Conservation (phyloP, 2,329 filamentous ascomycete species). For the Xylariales sp. region DNA sequence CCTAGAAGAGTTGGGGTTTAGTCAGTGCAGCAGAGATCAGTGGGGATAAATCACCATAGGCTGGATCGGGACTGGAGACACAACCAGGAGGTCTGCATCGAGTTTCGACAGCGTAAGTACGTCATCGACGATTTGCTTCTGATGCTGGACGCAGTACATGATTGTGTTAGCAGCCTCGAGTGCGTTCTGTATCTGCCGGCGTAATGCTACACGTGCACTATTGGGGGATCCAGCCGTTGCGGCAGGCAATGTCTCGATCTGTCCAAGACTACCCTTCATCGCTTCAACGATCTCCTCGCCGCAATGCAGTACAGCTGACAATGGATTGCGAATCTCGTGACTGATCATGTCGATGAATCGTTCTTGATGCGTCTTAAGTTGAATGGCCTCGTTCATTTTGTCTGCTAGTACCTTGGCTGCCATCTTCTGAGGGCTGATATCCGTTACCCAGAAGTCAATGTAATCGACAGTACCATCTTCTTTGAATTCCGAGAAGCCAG, state of each 20-base stretch:
- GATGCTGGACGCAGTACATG: conserved; percentile 71
- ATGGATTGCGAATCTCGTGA: conserved; percentile 25
- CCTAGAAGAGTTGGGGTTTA: background rate
- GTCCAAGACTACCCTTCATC: conserved; percentile 13
- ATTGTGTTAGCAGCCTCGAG: conserved; percentile 76
- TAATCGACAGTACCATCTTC: conserved; percentile 20
- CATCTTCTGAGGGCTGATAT: conserved; percentile 24
- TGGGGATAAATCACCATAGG: conserved; percentile 41
- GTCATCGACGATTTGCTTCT: conserved; percentile 75
- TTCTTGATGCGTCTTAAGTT: conserved; percentile 22
- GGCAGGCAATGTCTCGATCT: conserved; percentile 7
- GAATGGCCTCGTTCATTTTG: conserved; percentile 24
- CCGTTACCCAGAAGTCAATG: conserved; percentile 24
- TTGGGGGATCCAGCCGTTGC: background rate
- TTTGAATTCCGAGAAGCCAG: conserved; percentile 19
- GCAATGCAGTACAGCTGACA: conserved; percentile 24
- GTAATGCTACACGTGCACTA: background rate
- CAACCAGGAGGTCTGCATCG: conserved; percentile 67
- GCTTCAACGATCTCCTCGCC: conserved; percentile 23
- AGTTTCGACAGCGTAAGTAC: conserved; percentile 71
- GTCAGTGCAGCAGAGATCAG: too few relatives aligned
- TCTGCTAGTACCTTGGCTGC: conserved; percentile 20
- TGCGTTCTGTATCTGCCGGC: conserved; percentile 44
- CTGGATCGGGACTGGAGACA: conserved; percentile 66
- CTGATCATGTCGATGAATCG: conserved; percentile 27